Evolutionary conservation across 2,329 filamentous ascomycete species (phyloP).

Genomic region (Hypoxylon sp.): DNA sequence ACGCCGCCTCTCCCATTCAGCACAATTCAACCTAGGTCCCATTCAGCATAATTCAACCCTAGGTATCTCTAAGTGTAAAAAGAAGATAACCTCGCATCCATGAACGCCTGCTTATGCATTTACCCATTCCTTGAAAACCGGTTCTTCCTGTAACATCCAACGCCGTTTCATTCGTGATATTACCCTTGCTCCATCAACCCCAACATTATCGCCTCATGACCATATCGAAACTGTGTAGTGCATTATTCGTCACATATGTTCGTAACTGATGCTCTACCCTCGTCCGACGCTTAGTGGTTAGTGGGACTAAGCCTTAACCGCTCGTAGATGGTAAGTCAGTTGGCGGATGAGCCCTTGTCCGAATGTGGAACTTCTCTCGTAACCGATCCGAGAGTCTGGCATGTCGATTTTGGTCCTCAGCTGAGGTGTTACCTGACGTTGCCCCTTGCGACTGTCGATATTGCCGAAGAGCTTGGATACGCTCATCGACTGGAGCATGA

Average conservation of each 20-base stretch:
- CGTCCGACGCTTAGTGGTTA: neutral
- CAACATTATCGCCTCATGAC: conserved; percentile 20
- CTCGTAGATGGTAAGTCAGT: conserved; percentile 25
- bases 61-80: conserved; percentile 16
- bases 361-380: conserved; percentile 66
- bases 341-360: conserved; percentile 59
- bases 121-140: conserved; percentile 23
- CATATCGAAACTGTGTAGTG: conserved; percentile 11
- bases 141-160: conserved; percentile 25
- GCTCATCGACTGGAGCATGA: conserved; percentile 71
- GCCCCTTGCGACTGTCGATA: conserved; percentile 58
- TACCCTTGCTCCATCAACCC: conserved; percentile 1
- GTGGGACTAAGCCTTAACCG: conserved; percentile 6
- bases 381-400: conserved; percentile 63
- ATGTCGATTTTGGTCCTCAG: conserved; percentile 56
- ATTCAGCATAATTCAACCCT: conserved; percentile 17
- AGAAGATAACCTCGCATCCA: conserved; percentile 16
- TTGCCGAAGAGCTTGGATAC: conserved; percentile 70
- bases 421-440: conserved; percentile 50
- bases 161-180: conserved; percentile 32
- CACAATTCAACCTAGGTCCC: conserved; percentile 16
- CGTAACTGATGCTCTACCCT: conserved; percentile 3
- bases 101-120: conserved; percentile 39
- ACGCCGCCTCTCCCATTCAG: conserved; percentile 6
- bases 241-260: conserved; percentile 23